Evolutionary conservation across 805 yeast genomes (phyloP).

Genomic region (Metschnikowia picachoensis): DNA sequence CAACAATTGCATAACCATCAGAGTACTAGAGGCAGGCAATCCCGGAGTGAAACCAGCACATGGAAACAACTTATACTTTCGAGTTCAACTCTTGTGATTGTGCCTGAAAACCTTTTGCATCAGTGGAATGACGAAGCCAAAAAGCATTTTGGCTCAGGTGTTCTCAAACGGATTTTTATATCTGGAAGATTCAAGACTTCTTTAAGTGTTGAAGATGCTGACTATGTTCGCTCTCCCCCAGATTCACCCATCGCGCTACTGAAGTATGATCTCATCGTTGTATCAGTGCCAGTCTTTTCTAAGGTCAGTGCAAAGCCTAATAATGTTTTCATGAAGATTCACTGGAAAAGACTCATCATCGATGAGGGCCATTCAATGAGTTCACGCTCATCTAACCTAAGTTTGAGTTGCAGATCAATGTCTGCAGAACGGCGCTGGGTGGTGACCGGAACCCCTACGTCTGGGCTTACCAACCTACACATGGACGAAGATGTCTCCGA

Average conservation of each 20-base stretch:
- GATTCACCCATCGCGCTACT: constrained; percentile 30
- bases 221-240: constrained; percentile 21
- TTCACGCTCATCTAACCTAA: constrained; percentile 48
- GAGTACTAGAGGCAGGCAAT: constrained; percentile 17
- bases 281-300: constrained; percentile 46
- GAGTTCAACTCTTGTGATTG: constrained; percentile 53
- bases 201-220: constrained; percentile 11
- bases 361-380: constrained; percentile 73
- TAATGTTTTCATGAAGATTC: constrained; percentile 34
- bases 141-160: constrained; percentile 47
- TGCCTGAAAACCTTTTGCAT: constrained; percentile 62
- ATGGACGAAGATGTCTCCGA: constrained; percentile 34
- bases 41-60: constrained; percentile 3
- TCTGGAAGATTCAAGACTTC: constrained; percentile 29
- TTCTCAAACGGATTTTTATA: constrained; percentile 32
- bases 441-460: constrained; percentile 73
- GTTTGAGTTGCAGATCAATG: constrained; percentile 44
- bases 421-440: constrained; percentile 66
- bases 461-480: constrained; percentile 59
- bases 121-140: constrained; percentile 61
- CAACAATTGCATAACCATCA: constrained; percentile 16
- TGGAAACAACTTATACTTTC: constrained; percentile 38
- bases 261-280: constrained; percentile 49
- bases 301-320: constrained; percentile 26
- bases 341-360: constrained; percentile 69